These are phyloP conservation scores for Pilasporangium apinafurcum DNA, from an alignment of 352 stramenopile genomes.

Conservation along the genomic window DNA sequence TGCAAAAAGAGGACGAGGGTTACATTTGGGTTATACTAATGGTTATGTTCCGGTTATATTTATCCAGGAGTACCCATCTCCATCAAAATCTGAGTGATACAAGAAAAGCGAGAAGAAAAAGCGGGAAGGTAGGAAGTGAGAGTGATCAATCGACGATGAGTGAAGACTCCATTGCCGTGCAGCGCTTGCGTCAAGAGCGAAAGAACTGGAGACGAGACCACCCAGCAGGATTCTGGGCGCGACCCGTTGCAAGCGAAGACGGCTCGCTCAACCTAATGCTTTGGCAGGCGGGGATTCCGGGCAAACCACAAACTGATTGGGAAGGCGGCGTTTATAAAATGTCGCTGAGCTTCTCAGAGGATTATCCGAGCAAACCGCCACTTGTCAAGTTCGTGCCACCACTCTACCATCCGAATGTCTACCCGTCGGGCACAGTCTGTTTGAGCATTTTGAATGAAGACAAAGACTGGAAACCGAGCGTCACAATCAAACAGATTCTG, in stretches of 20 bases:
- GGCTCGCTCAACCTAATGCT: slow-evolving; percentile 96
- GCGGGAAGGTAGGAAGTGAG: not conserved
- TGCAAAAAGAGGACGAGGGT: too few relatives aligned
- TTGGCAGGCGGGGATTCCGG: slow-evolving; percentile 96
- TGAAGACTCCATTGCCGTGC: slow-evolving; percentile 87
- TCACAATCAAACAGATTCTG: slow-evolving; percentile 98
- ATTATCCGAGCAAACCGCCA: slow-evolving; percentile 97
- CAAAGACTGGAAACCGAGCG: slow-evolving; percentile 97
- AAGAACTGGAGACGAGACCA: slow-evolving; percentile 95
- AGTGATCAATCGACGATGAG: slow-evolving; percentile 34
- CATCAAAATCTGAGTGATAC: too few relatives aligned
- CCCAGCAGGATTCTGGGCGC: slow-evolving; percentile 96
- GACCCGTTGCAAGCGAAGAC: slow-evolving; percentile 88
- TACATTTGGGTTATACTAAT: too few relatives aligned
- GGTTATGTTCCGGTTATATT: too few relatives aligned
- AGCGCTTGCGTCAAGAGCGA: slow-evolving; percentile 89
- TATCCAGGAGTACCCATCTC: too few relatives aligned
- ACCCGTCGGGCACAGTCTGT: slow-evolving; percentile 97
- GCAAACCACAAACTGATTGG: slow-evolving; percentile 95
- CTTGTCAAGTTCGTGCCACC: slow-evolving; percentile 98
- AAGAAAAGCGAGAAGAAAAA: slow-evolving; percentile 2
- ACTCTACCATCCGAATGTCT: slow-evolving; percentile 97
- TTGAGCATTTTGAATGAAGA: slow-evolving; percentile 98
- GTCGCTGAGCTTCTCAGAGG: slow-evolving; percentile 94
- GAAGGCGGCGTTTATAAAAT: slow-evolving; percentile 97